phyloP scores from a whole-genome alignment of 495 filamentous ascomycete species.

The Neurospora sp. region DNA sequence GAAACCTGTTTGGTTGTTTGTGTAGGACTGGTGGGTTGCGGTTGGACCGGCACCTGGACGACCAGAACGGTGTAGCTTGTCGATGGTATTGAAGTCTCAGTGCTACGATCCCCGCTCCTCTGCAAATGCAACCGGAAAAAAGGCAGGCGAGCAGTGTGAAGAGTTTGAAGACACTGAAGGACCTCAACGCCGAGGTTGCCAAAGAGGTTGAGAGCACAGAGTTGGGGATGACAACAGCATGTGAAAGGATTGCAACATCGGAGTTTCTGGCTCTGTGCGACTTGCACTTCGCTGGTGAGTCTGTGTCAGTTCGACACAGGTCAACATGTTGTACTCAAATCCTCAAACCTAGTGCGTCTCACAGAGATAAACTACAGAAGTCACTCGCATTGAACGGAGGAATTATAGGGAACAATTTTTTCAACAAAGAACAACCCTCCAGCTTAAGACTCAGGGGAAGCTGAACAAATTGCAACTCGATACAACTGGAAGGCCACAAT shows the following conservation, averaged over 20 bases:
- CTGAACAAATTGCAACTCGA: neutral
- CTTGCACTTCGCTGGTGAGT: neutral
- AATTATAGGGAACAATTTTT: neutral
- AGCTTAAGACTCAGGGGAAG: neutral
- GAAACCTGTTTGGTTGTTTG: neutral
- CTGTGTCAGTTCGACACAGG: neutral
- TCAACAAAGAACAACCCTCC: too few relatives aligned
- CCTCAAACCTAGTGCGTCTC: neutral
- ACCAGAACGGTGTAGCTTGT: neutral
- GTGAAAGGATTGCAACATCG: neutral
- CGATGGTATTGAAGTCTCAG: neutral
- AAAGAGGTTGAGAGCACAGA: neutral
- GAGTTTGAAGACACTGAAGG: neutral
- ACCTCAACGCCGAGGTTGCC: neutral
- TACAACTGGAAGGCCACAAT: neutral
- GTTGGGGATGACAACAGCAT: neutral
- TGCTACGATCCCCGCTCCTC: neutral
- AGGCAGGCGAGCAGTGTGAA: neutral
- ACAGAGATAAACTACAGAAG: neutral
- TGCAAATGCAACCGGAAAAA: neutral
- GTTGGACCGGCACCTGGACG: neutral
- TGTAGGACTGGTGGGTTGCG: neutral
- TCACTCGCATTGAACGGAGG: neutral
- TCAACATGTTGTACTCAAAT: neutral
- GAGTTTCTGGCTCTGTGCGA: neutral